Conservation (phyloP, 352 stramenopile species). For the Phytophthora quininea region DNA sequence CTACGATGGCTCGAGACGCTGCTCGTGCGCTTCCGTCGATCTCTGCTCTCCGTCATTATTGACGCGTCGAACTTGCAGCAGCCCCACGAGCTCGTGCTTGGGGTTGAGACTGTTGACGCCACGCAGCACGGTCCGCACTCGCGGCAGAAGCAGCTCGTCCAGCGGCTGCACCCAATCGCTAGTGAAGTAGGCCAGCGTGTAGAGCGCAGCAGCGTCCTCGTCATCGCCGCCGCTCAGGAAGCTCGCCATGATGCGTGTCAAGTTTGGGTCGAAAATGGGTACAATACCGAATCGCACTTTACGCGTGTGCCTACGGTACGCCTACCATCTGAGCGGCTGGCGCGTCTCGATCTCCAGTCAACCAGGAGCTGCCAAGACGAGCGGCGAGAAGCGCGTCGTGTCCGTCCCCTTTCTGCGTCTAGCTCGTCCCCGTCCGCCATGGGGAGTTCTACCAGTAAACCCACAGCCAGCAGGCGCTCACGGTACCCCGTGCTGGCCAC, state of each 20-base stretch:
- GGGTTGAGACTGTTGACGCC: conserved; percentile 11
- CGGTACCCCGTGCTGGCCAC: conserved; percentile 73
- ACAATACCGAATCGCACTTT: background rate
- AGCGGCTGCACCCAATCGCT: conserved; percentile 49
- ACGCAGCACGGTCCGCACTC: conserved; percentile 21
- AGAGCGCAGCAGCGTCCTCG: conserved; percentile 26
- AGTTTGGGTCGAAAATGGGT: background rate
- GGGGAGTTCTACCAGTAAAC: conserved; percentile 57
- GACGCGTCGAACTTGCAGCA: conserved; percentile 35
- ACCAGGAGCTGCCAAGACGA: conserved; percentile 22
- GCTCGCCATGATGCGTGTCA: conserved; percentile 20
- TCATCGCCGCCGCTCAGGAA: conserved; percentile 11
- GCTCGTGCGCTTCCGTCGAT: conserved; percentile 1
- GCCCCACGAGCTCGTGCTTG: conserved; percentile 13
- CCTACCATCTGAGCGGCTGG: too few relatives aligned
- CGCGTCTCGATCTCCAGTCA: conserved; percentile 42
- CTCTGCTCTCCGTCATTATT: background rate
- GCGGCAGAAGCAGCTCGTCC: conserved; percentile 36
- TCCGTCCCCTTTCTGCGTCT: conserved; percentile 21
- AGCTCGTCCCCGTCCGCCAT: conserved; percentile 36
- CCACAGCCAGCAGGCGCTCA: conserved; percentile 12
- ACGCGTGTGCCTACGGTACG: too few relatives aligned
- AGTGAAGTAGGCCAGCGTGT: conserved; percentile 52
- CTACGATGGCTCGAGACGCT: conserved; percentile 35
- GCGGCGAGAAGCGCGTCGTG: conserved; percentile 5